Conservation (phyloP, 345 rosid species). For the Salix viminalis region DNA sequence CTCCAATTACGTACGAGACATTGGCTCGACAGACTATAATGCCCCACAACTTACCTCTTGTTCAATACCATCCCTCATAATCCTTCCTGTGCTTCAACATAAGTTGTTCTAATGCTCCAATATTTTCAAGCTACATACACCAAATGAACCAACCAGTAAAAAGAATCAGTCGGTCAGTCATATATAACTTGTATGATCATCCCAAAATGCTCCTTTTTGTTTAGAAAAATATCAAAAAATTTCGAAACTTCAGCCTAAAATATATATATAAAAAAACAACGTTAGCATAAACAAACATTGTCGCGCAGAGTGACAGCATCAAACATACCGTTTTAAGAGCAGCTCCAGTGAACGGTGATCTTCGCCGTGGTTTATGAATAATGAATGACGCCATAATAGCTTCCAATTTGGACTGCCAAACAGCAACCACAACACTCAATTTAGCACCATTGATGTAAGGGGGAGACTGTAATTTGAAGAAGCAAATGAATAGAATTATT, state of each 20-base stretch:
- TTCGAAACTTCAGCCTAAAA: neutral
- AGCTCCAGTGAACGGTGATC: constrained; percentile 57
- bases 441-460: neutral
- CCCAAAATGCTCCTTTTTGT: neutral
- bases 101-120: constrained; percentile 69
- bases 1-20: neutral
- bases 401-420: constrained; percentile 61
- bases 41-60: constrained; percentile 59
- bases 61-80: constrained; percentile 83
- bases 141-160: neutral
- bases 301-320: neutral
- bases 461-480: neutral
- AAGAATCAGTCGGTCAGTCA: neutral
- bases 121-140: constrained; percentile 62
- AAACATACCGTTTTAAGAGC: constrained; percentile 62
- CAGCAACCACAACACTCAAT: neutral
- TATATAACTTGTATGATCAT: neutral
- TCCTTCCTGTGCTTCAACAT: constrained; percentile 76
- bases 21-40: neutral
- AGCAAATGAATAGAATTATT: neutral
- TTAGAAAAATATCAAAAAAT: neutral
- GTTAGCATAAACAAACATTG: neutral
- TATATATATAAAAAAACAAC: neutral
- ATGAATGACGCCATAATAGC: constrained; percentile 79
- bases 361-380: constrained; percentile 63